Evolutionary conservation across 345 rosid genomes (phyloP).

Genomic region (Barbarea vulgaris): DNA sequence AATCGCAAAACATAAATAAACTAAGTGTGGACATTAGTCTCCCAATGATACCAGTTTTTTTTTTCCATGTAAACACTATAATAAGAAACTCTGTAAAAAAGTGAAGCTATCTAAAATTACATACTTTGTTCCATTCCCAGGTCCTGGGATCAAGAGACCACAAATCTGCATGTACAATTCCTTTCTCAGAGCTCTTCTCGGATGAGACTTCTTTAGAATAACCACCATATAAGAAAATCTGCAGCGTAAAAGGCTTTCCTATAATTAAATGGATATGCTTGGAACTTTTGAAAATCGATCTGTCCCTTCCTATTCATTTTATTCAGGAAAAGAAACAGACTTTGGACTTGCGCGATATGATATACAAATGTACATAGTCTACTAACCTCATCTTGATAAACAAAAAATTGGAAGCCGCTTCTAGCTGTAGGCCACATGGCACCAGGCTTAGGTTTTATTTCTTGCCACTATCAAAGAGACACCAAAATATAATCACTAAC

Average conservation of each 20-base stretch:
- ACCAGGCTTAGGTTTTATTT: constrained; percentile 90
- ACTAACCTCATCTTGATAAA: constrained; percentile 85
- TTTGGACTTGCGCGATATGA: constrained; percentile 8
- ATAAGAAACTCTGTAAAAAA: neutral
- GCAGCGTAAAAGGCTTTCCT: constrained; percentile 23
- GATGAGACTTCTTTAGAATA: constrained; percentile 90
- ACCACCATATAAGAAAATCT: constrained; percentile 91
- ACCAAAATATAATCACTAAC: constrained; percentile 31
- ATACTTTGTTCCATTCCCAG: constrained; percentile 99
- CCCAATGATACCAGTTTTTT: neutral
- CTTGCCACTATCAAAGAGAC: constrained; percentile 81
- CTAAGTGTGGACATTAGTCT: neutral
- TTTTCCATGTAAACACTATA: neutral
- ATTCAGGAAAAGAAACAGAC: neutral
- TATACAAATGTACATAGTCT: constrained; percentile 11
- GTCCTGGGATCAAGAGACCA: constrained; percentile 98
- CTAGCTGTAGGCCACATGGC: constrained; percentile 95
- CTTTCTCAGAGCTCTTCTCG: constrained; percentile 88
- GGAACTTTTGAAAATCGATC: too few species aligned
- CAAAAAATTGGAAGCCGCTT: constrained; percentile 92
- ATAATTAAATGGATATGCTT: too few species aligned
- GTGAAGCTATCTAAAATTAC: constrained; percentile 19
- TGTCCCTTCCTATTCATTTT: neutral
- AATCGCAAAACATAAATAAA: neutral
- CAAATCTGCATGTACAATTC: constrained; percentile 87